Evolutionary conservation across 257 asterid species (phyloP).

Genomic region (Linaria vulgaris): DNA sequence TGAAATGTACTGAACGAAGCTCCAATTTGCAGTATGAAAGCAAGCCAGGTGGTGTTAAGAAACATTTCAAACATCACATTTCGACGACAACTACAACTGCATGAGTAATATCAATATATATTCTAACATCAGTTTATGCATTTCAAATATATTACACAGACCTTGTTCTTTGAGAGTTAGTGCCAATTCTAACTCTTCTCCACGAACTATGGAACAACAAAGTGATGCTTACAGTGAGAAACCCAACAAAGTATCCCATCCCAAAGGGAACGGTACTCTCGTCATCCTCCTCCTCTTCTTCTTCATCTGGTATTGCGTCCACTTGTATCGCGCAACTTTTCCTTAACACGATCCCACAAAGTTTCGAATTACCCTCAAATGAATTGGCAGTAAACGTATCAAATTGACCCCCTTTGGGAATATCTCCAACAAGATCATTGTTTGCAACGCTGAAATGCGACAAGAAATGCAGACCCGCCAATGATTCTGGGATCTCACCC

Average conservation of each 20-base stretch:
- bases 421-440: constrained; percentile 50
- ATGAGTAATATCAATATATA: too few relatives aligned
- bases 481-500: constrained; percentile 47
- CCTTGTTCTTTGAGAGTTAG: not conserved
- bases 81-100: too few relatives aligned
- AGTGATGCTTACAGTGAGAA: constrained; percentile 29
- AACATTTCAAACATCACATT: too few relatives aligned
- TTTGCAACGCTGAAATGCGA: constrained; percentile 50
- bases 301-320: not conserved
- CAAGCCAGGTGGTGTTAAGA: too few relatives aligned
- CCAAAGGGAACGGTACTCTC: constrained; percentile 37
- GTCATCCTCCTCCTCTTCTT: constrained; percentile 2
- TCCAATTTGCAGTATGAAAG: not conserved
- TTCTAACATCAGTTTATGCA: not conserved
- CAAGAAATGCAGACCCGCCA: constrained; percentile 43
- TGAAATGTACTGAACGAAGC: constrained; percentile 2
- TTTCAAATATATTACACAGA: not conserved
- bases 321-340: constrained; percentile 23
- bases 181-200: not conserved
- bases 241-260: constrained; percentile 41
- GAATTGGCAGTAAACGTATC: constrained; percentile 40
- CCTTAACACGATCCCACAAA: constrained; percentile 38
- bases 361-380: constrained; percentile 48
- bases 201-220: constrained; percentile 24
- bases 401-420: constrained; percentile 52